Evolutionary conservation across 1,284 basidiomycete genomes (phyloP).

Genomic region (Cutaneotrichosporon sp.): DNA sequence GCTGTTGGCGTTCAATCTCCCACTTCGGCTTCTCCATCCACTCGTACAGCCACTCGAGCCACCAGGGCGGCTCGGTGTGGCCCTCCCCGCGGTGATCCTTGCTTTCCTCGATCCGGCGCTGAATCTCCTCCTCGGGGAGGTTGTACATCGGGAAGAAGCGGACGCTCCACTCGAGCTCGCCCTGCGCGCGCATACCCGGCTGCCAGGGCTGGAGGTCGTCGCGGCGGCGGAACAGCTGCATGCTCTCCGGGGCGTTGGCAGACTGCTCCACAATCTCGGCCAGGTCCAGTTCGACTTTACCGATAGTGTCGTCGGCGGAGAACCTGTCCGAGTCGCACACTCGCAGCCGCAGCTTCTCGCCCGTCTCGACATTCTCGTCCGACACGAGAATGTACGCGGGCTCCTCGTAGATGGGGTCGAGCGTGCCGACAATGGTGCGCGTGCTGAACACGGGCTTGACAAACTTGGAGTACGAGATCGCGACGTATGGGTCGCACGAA

Average conservation of each 20-base stretch:
- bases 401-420: slow-evolving; percentile 46
- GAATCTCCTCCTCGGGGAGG: slow-evolving; percentile 32
- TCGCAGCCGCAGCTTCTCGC: slow-evolving; percentile 41
- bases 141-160: slow-evolving; percentile 44
- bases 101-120: slow-evolving; percentile 14
- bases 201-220: slow-evolving; percentile 30
- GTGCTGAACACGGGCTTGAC: slow-evolving; percentile 46
- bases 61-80: slow-evolving; percentile 24
- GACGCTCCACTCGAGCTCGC: slow-evolving; percentile 40
- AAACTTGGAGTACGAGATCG: slow-evolving; percentile 42
- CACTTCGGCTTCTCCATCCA: slow-evolving; percentile 33
- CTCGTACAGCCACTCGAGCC: slow-evolving; percentile 30
- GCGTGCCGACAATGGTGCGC: slow-evolving; percentile 41
- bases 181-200: slow-evolving; percentile 36
- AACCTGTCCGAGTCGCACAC: slow-evolving; percentile 50
- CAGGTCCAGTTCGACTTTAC: slow-evolving; percentile 47
- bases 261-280: slow-evolving; percentile 41
- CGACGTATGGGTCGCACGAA: slow-evolving; percentile 46
- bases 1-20: slow-evolving; percentile 35
- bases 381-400: slow-evolving; percentile 41
- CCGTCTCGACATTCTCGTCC: slow-evolving; percentile 40
- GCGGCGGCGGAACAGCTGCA: slow-evolving; percentile 27
- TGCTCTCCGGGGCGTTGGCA: slow-evolving; percentile 12
- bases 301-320: slow-evolving; percentile 50
- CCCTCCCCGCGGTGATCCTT: slow-evolving; percentile 7